Conservation (phyloP, 768 basidiomycete species). For the Boletus rufocinnamomeus region DNA sequence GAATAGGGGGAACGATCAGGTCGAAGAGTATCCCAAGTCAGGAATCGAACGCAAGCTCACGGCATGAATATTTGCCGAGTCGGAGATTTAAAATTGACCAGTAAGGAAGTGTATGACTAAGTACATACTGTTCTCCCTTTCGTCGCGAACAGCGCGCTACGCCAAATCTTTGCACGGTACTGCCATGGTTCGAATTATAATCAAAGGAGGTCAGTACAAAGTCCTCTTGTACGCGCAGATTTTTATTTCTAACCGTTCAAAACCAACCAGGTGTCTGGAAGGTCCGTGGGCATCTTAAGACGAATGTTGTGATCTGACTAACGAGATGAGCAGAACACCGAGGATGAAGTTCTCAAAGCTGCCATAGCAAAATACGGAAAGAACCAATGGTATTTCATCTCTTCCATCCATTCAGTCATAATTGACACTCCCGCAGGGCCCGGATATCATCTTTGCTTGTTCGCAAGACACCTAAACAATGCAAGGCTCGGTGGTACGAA, state of each 20-base stretch:
- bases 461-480: conserved; percentile 98
- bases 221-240: background rate
- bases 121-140: background rate
- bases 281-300: conserved; percentile 41
- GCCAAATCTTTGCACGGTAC: background rate
- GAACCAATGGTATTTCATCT: conserved; percentile 75
- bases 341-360: conserved; percentile 98
- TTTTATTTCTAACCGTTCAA: conserved; percentile 3
- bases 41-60: conserved; percentile 7
- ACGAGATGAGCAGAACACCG: conserved; percentile 67
- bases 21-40: background rate
- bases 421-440: conserved; percentile 56
- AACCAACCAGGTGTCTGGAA: conserved; percentile 72
- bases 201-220: conserved; percentile 72
- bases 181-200: conserved; percentile 84
- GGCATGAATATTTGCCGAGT: too few relatives aligned
- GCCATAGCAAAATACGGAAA: conserved; percentile 98
- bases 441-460: conserved; percentile 97
- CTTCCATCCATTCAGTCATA: background rate
- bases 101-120: conserved; percentile 15
- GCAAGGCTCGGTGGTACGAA: conserved; percentile 99
- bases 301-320: background rate
- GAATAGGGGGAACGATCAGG: conserved; percentile 17
- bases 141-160: background rate
- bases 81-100: conserved; percentile 23